Base-by-base conservation (phyloP, 2,329 filamentous ascomycete species). In the Teratosphaeria gauchensis region DNA sequence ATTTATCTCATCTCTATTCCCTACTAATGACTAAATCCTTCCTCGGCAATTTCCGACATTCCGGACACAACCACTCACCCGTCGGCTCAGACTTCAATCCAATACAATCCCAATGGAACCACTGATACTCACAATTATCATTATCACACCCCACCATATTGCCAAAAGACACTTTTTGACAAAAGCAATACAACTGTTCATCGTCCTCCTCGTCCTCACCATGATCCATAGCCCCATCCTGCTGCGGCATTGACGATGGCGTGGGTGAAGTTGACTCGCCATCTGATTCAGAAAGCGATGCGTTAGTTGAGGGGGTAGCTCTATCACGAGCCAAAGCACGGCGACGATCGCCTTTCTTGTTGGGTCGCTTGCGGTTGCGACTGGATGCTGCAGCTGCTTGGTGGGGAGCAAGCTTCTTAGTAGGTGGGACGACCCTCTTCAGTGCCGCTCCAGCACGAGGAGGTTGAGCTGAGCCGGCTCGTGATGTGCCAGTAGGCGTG, bases 81-180 rank as follows among this genome's bases (percentile, higher is more conserved):
- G 73, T 70, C 3, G 78, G 78, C 68, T 79, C 77, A 65, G 76
- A 73, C 61, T 77, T 77, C 62, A 80, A 74, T 31, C 75, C 75
- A 55, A 80, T 77, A 62, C 78, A 80, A 60, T 75, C 84, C 87
- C 89, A 94, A 75, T 94, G 89, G 72, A 94, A 94, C 89, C 89
- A 94, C 75, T 94, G 89, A 69, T 84, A 89, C 53, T 85, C 84
- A 73, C 89, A 94, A 64, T 86, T 81, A 59, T 88, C 84, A 72
- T 92, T 92, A 76, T 94, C 89, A 76, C 89, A 94, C 32, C 88
- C 89, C 63, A 94, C 89, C 89, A 94, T 94, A 69, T 92, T 87
- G 61, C 89, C 89, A 69, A 89, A 91, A 73, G 87, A 90, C 64
- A 92, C 87, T 66, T 88, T 88, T 71, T 92, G 87, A 73, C 89